These are phyloP conservation scores for Blakeslea trispora DNA, from an alignment of 371 early-diverging fungal genomes.

Conservation along the genomic window DNA sequence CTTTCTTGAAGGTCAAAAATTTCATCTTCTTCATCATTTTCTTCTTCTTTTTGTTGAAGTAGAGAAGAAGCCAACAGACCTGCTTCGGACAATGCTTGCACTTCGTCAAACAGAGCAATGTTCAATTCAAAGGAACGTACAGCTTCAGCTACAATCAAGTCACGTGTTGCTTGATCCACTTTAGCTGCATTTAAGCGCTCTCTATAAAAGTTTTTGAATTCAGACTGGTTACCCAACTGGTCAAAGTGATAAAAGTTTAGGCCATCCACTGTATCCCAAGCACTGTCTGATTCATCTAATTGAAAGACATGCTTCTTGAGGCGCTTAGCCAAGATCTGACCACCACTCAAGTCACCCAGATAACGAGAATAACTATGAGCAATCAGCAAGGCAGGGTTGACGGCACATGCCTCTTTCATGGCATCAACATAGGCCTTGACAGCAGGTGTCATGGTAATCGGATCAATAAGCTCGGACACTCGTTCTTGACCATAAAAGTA, in stretches of 20 bases:
- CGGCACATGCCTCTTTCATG: constrained; percentile 46
- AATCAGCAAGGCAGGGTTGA: constrained; percentile 55
- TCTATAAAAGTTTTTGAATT: constrained; percentile 61
- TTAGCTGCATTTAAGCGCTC: constrained; percentile 52
- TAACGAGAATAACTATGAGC: constrained; percentile 67
- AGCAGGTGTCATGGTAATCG: constrained; percentile 54
- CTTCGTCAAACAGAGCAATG: constrained; percentile 50
- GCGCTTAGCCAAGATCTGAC: constrained; percentile 60
- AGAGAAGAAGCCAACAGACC: constrained; percentile 24
- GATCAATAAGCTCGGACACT: constrained; percentile 35
- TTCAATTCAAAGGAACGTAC: constrained; percentile 48
- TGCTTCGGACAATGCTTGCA: constrained; percentile 42
- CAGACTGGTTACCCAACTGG: constrained; percentile 52
- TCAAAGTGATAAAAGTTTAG: constrained; percentile 55
- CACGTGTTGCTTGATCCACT: constrained; percentile 34
- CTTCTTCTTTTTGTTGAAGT: constrained; percentile 7
- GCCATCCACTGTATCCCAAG: constrained; percentile 50
- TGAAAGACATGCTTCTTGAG: constrained; percentile 53
- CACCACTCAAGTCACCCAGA: constrained; percentile 65
- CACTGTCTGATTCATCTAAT: constrained; percentile 33
- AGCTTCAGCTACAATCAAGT: constrained; percentile 46
- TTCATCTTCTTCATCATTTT: neutral
- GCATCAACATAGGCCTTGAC: constrained; percentile 51
- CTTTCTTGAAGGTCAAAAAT: constrained; percentile 5
- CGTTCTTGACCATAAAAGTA: constrained; percentile 56